A percentile compares a stretch with the other conserved stretches of the same genome.
Conservation (phyloP, 2,329 filamentous ascomycete genomes). For the Apiospora rasikravindrae region DNA sequence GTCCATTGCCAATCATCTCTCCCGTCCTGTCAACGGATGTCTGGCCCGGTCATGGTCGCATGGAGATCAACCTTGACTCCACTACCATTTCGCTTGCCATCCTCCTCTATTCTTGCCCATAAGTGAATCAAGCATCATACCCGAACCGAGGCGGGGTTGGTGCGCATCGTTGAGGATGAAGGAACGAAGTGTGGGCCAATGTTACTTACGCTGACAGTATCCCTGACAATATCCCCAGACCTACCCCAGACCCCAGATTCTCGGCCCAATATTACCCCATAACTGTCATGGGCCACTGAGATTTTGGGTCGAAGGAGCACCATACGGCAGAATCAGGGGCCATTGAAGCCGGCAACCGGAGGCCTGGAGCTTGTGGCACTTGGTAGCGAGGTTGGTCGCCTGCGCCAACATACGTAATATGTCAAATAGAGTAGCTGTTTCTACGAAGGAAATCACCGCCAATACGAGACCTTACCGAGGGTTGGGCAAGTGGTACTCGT, state of each 20-base stretch:
- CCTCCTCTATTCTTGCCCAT: background rate
- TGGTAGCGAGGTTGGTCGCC: background rate
- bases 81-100: background rate
- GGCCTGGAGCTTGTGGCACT: background rate
- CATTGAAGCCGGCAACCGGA: background rate
- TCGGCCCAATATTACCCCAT: constrained; percentile 23
- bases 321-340: background rate
- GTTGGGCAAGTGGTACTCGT: background rate
- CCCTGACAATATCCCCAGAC: constrained; percentile 5
- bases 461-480: background rate
- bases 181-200: background rate
- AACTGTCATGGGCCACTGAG: background rate
- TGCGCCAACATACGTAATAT: background rate
- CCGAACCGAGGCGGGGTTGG: background rate
- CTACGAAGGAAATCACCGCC: background rate
- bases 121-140: background rate
- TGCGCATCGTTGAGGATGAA: background rate
- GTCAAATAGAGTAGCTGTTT: background rate
- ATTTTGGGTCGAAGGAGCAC: background rate
- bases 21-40: background rate
- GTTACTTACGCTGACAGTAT: background rate
- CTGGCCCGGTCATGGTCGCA: background rate
- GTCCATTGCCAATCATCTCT: background rate
- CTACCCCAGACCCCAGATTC: constrained; percentile 26
- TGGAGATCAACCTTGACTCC: background rate